A percentile compares a stretch with the other conserved stretches of the same genome.
These are phyloP conservation scores for Aspergillus saccharolyticus DNA, from an alignment of 495 filamentous ascomycete species.

Conservation along the genomic window DNA sequence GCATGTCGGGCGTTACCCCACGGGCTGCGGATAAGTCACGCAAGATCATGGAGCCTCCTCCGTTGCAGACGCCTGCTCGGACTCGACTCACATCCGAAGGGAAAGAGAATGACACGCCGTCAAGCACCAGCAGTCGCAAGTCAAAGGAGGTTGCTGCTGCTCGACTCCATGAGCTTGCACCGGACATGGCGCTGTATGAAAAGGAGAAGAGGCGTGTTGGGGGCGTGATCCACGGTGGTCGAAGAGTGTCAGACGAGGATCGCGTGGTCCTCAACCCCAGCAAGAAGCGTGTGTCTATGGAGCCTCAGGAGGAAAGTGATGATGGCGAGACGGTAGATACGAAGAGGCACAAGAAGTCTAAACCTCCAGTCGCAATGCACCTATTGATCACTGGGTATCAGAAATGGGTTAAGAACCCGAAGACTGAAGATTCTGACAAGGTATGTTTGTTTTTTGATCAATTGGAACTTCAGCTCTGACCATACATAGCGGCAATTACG, in stretches of 20 bases:
- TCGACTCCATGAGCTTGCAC: constrained; percentile 67
- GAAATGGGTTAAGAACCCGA: constrained; percentile 63
- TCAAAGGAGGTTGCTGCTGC: constrained; percentile 80
- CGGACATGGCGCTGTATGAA: constrained; percentile 83
- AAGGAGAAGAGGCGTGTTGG: constrained; percentile 89
- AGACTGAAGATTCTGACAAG: constrained; percentile 72
- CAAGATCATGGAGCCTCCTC: constrained; percentile 22
- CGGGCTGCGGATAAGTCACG: constrained; percentile 26
- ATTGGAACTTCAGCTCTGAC: constrained; percentile 19
- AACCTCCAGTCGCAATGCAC: constrained; percentile 58
- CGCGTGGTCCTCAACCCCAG: constrained; percentile 27
- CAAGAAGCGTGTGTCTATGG: constrained; percentile 39
- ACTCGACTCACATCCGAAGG: constrained; percentile 43
- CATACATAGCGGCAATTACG: constrained; percentile 67
- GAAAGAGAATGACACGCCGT: constrained; percentile 86
- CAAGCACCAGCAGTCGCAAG: constrained; percentile 70
- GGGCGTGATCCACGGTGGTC: constrained; percentile 71
- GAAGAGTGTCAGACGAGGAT: constrained; percentile 49
- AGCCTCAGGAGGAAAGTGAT: constrained; percentile 47
- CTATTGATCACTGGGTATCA: constrained; percentile 75
- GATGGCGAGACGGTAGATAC: constrained; percentile 46
- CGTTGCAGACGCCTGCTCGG: constrained; percentile 44
- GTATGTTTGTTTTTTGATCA: constrained; percentile 45
- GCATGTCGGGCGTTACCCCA: constrained; percentile 24
- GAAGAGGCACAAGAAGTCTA: constrained; percentile 60